Evolutionary conservation across 1,139 yeast species (phyloP), one percentile per base, ranked within the genome.

Genomic region (Blastobotrys arbuscula): DNA sequence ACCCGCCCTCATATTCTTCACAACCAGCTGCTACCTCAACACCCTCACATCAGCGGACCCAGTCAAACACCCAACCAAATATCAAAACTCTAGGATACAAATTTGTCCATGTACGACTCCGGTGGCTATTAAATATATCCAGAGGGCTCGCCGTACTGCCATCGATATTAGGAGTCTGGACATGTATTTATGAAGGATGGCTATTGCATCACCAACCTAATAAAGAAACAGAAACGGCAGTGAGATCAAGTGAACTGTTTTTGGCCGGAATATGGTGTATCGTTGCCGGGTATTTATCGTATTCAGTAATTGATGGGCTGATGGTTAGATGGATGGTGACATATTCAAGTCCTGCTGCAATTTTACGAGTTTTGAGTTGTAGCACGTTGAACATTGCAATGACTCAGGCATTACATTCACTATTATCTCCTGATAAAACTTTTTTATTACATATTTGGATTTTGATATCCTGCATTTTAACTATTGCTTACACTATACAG

Each of bases 261-360:
- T 61, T 67, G 59, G 68, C 69, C 21, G 68, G 67, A 1, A 50
- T 69, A 5, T 69, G 74, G 75, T 67, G 97, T 63, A 64, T 85
- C 7, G 97, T 92, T 6, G 79, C 95, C 1, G 89, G 89, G 2
- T 88, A 88, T 61, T 71, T 92, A 50, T 82, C 95, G 12, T 89
- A 82, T 65, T 80, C 90, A 1, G 89, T 88, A 4, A 71, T 90
- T 37, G 97, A 90, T 62, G 95, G 96, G 0, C 71, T 92, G 36
- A 87, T 90, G 83, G 84, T 88, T 20, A 73, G 98, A 42, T 92
- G 97, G 75, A 86, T 90, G 36, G 94, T 90, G 37, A 87, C 86
- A 18, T 90, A 90, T 64, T 84, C 88, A 54, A 82, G 90, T 0
- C 75, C 85, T 2, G 97, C 96, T 0, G 95, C 96, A 0, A 85